A percentile compares a stretch with the other conserved stretches of the same genome.
phyloP scores from a whole-genome alignment of 768 basidiomycete species.

The Filobasidium floriforme region DNA sequence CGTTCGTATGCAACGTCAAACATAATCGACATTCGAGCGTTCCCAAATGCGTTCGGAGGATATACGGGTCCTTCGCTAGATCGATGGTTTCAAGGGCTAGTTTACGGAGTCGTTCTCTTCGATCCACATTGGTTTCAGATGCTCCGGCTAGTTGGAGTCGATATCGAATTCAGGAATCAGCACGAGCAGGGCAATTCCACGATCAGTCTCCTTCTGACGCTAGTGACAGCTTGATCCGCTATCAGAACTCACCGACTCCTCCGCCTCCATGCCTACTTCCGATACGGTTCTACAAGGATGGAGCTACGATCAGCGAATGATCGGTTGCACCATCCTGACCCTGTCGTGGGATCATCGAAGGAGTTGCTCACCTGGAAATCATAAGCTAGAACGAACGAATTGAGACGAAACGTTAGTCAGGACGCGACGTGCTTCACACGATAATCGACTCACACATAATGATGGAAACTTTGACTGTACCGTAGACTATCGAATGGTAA shows the following conservation, averaged over 20 bases:
- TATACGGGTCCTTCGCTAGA: constrained; percentile 98
- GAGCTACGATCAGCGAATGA: neutral
- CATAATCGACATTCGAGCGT: constrained; percentile 97
- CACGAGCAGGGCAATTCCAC: too few species aligned
- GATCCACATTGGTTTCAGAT: constrained; percentile 88
- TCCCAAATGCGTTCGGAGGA: constrained; percentile 95
- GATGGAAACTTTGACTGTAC: too few species aligned
- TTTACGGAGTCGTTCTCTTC: constrained; percentile 87
- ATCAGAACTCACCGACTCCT: constrained; percentile 36
- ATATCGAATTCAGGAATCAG: neutral
- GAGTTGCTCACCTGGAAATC: neutral
- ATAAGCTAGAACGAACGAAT: neutral
- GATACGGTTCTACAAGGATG: constrained; percentile 37
- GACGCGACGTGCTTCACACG: too few species aligned
- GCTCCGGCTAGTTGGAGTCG: constrained; percentile 58
- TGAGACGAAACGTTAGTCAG: too few species aligned
- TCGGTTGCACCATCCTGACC: neutral
- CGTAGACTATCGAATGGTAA: too few species aligned
- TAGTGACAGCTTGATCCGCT: neutral
- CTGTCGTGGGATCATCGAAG: neutral
- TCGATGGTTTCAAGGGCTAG: constrained; percentile 96
- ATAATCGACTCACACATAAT: too few species aligned
- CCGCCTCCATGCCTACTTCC: constrained; percentile 44
- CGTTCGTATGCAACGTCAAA: constrained; percentile 96
- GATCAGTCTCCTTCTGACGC: too few species aligned